These are phyloP conservation scores for Parsonsia alboflavescens DNA, from an alignment of 257 asterid species.

Conservation along the genomic window DNA sequence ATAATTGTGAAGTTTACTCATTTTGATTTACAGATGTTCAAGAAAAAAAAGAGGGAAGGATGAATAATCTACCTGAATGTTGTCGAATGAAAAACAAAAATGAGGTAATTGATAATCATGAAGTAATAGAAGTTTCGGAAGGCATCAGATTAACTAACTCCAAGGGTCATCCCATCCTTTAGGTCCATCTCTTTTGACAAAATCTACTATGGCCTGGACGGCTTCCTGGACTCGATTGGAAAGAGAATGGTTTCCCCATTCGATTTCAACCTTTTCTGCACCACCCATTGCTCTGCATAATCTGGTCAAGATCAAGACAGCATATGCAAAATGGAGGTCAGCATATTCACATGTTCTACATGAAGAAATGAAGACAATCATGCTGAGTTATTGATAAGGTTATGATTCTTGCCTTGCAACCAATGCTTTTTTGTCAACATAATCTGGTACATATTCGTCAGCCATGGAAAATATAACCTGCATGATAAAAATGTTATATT, in stretches of 20 bases:
- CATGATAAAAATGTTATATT: conserved; percentile 4
- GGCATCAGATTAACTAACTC: conserved; percentile 45
- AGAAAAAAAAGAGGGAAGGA: neutral
- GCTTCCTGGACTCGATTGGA: conserved; percentile 72
- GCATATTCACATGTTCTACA: neutral
- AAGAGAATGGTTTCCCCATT: conserved; percentile 65
- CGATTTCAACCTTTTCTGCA: conserved; percentile 71
- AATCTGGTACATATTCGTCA: conserved; percentile 81
- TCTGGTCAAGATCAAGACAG: conserved; percentile 32
- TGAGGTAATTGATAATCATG: neutral
- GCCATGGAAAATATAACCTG: conserved; percentile 93
- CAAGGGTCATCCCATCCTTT: conserved; percentile 92
- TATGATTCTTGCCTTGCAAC: conserved; percentile 59
- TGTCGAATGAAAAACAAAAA: neutral
- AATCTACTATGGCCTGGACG: conserved; percentile 52
- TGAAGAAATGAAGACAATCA: neutral
- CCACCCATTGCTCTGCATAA: conserved; percentile 81
- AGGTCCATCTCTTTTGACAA: conserved; percentile 73
- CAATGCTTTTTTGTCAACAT: conserved; percentile 86
- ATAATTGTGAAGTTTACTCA: neutral
- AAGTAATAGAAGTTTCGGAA: neutral
- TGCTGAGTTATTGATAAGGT: neutral
- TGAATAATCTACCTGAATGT: neutral
- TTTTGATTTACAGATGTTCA: conserved; percentile 2
- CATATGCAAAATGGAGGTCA: neutral